Base-by-base conservation (phyloP, 2,329 filamentous ascomycete genomes). In the Aspergillus alliaceus region DNA sequence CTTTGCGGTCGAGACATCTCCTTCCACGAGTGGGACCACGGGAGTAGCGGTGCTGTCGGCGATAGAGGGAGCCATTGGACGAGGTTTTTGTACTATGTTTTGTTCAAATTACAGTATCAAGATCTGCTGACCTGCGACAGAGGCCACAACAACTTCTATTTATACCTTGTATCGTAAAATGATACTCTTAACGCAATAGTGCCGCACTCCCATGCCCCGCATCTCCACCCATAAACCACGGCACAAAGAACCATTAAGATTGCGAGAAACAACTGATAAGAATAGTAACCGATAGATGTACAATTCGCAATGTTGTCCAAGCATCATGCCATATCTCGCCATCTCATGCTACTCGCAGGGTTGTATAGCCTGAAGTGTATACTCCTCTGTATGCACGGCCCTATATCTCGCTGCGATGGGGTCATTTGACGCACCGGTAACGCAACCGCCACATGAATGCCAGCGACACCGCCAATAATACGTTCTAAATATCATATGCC, bases 41-140 rank as follows among this genome's bases (percentile, higher is more conserved):
- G 54, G 46, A 25, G 61, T 9, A n/a, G 63, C 22, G 14, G 39
- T 42, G 12, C 39, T 53, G 51, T 67, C 62, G n/a, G 55, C 55
- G 29, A 64, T 18, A 18, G 66, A 63, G 14, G 64, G 59, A 46
- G 66, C 62, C 68, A 66, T 70, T 6, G 18, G 51, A 9, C 7
- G 15, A 3, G 29, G 14, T 51, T 29, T 25, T 25, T 18, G 14
- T 14, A 1, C 15, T n/a, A 4, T 7, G 2, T 2, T 24, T 14
- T 7, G 12, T n/a, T 25, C 7, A 7, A 15, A 6, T 27, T 5
- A n/a, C 12, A 29, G 1, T 2, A 14, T 46, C 14, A 7, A 6
- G 27, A 22, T 47, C 18, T 34, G 15, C 6, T 18, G 22, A 3
- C 3, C 14, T 25, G 2, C 12, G n/a, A 25, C 4, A 42, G 1